A percentile compares a stretch with the other conserved stretches of the same genome.
phyloP scores from a whole-genome alignment of 768 basidiomycete genomes.

The Termitomyces sp. region DNA sequence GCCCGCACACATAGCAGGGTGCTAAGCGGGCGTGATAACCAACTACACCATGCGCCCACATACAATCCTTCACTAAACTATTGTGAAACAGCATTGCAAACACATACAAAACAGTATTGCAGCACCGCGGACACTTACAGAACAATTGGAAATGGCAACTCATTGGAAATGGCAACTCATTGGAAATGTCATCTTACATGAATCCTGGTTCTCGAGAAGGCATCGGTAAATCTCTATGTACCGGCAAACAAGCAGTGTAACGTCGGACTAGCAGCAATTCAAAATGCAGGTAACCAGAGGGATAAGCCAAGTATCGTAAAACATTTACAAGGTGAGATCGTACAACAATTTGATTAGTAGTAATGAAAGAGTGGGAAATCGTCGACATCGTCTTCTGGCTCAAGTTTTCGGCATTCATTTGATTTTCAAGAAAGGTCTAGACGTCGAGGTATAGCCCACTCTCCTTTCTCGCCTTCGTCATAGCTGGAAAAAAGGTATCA shows the following conservation, averaged over 20 bases:
- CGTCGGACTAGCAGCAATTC: constrained; percentile 1
- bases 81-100: too few species aligned
- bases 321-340: constrained; percentile 1
- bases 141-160: too few species aligned
- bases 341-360: constrained; percentile 2
- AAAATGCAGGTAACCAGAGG: neutral
- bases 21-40: too few species aligned
- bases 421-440: constrained; percentile 22
- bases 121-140: too few species aligned
- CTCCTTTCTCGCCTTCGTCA: constrained; percentile 82
- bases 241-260: neutral
- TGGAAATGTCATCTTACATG: too few species aligned
- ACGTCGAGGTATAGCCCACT: constrained; percentile 51
- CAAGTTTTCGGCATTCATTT: neutral
- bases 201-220: neutral
- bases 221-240: neutral
- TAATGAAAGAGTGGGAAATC: neutral
- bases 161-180: too few species aligned
- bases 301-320: neutral
- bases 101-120: too few species aligned
- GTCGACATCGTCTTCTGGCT: neutral
- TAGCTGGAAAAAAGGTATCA: constrained; percentile 44
- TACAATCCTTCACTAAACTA: too few species aligned
- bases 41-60: too few species aligned
- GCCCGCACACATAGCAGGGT: too few species aligned